Evolutionary conservation across 2,329 filamentous ascomycete species (phyloP).

Genomic region (Cladosporium sp.): DNA sequence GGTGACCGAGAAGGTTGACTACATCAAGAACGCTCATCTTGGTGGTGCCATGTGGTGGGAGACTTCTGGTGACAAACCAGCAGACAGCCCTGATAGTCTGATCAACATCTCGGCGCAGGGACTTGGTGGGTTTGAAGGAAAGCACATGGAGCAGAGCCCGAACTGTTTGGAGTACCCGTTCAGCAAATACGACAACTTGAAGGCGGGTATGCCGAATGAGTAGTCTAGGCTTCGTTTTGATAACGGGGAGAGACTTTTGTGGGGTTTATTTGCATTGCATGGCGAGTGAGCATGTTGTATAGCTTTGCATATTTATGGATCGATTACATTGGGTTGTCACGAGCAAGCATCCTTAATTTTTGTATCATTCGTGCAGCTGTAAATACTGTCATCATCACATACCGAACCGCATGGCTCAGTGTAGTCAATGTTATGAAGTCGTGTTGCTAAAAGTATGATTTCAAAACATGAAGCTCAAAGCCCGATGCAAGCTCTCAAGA

Average conservation of each 20-base stretch:
- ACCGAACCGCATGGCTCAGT: neutral
- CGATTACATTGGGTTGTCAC: neutral
- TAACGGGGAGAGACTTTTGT: neutral
- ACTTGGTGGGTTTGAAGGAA: constrained; percentile 36
- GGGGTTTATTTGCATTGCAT: neutral
- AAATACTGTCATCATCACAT: neutral
- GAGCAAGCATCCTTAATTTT: neutral
- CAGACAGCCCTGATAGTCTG: constrained; percentile 57
- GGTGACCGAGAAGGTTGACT: constrained; percentile 68
- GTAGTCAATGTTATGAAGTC: too few species aligned
- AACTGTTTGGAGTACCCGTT: constrained; percentile 54
- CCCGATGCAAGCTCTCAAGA: neutral
- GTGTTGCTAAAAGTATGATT: too few species aligned
- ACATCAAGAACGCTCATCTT: constrained; percentile 63
- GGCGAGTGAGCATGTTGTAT: neutral
- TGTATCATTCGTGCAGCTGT: neutral
- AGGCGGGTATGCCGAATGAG: constrained; percentile 39
- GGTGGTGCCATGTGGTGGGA: constrained; percentile 97
- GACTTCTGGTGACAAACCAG: constrained; percentile 70
- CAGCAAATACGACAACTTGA: constrained; percentile 56
- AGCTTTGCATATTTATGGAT: neutral
- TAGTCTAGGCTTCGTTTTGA: neutral
- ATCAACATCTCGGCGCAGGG: constrained; percentile 27
- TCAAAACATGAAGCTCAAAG: neutral
- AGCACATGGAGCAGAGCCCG: constrained; percentile 43